Percentiles rank a stretch among this genome's conserved stretches.
Conservation (phyloP, 108 stramenopile species). For the Cyclotella sp. region DNA sequence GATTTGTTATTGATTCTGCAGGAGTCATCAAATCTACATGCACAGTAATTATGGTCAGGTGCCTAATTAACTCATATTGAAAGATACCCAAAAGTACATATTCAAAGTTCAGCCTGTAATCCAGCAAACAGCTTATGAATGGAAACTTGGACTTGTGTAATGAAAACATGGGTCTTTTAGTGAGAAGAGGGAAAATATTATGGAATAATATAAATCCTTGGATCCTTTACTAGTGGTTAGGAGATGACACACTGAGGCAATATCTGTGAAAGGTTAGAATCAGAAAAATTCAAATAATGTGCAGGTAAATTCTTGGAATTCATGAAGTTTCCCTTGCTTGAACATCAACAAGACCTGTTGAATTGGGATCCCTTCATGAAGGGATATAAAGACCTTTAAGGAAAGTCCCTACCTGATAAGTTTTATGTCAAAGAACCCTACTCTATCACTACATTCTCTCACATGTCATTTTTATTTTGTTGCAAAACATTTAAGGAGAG, state of each 20-base stretch:
- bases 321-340: conserved; percentile 67
- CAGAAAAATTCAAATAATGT: conserved; percentile 81
- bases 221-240: conserved; percentile 69
- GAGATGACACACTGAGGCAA: conserved; percentile 53
- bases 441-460: neutral
- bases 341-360: conserved; percentile 66
- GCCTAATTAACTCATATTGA: conserved; percentile 56
- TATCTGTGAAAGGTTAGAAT: conserved; percentile 77
- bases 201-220: conserved; percentile 53
- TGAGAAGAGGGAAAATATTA: conserved; percentile 52
- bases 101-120: conserved; percentile 61
- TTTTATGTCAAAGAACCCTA: neutral
- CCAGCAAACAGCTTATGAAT: conserved; percentile 48
- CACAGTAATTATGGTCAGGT: conserved; percentile 69
- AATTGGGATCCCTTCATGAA: conserved; percentile 55
- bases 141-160: conserved; percentile 46
- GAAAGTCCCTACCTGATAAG: neutral
- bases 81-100: conserved; percentile 81
- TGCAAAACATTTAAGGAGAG: too few species aligned
- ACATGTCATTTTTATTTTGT: too few species aligned
- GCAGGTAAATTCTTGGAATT: conserved; percentile 68
- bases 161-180: conserved; percentile 47
- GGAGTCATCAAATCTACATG: conserved; percentile 75
- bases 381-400: conserved; percentile 65
- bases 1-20: conserved; percentile 74